Base-by-base conservation (phyloP, 2,329 filamentous ascomycete species). In the Aphanocladium album region DNA sequence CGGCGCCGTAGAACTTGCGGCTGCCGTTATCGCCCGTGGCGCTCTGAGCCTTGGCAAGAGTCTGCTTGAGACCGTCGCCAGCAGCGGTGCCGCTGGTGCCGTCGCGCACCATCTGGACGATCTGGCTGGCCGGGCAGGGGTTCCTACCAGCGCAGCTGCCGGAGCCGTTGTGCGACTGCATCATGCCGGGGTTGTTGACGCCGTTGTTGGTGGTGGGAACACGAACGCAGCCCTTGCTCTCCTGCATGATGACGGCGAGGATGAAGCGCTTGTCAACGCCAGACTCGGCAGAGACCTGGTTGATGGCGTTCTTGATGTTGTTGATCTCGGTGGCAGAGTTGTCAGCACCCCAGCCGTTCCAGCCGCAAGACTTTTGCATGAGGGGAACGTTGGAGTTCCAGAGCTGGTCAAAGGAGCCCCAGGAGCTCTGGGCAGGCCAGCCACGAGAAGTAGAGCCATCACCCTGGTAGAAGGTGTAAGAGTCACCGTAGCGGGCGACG, bases 201-300 rank as follows among this genome's bases (percentile, higher is more conserved):
- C 51, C 58, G 23, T 60, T 60, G 45, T 60, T 46, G 19, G 58
- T 60, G n/a, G 51, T 56, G n/a, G 58, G 58, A 16, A 23, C 58
- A 19, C 58, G 51, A 5, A 60, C 58, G 58, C 58, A 60, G 27
- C 58, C 59, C 37, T 61, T 61, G 59, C 45, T 69, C 63, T 77
- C 27, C 68, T 70, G 62, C 67, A 72, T 57, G 63, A 68, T 5
- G 73, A 69, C 62, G 72, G 73, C 1, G 59, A 70, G 21, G 62
- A 70, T 53, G 57, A 62, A 45, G 25, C 57, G 6, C 53, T 66
- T n/a, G 63, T 64, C 23, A 41, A 46, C 21, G 19, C 19, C n/a
- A 7, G 59, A 21, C 46, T 56, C 43, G 30, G n/a, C 52, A 4
- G 59, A 23, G 9, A 61, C 45, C 37, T 61, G 43, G 23, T 45